phyloP scores from a whole-genome alignment of 2,329 filamentous ascomycete genomes.

The Sarocladium oryzae region DNA sequence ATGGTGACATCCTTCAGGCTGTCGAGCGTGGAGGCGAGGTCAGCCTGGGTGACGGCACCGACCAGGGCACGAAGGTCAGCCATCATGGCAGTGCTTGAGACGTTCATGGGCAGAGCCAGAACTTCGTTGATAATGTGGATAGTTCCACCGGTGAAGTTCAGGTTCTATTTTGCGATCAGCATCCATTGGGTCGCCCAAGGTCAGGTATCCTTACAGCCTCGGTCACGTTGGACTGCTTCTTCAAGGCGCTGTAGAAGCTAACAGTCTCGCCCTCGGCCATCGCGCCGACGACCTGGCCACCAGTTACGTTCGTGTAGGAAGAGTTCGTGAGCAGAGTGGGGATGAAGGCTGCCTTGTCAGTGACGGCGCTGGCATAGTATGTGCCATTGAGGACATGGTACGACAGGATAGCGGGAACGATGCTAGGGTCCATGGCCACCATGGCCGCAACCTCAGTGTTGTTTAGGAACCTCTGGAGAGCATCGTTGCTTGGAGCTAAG shows the following conservation, averaged over 20 bases:
- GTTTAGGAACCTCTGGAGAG: slow-evolving; percentile 43
- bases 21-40: slow-evolving; percentile 24
- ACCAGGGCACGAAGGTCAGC: slow-evolving; percentile 36
- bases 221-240: slow-evolving; percentile 30
- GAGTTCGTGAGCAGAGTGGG: slow-evolving; percentile 36
- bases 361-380: slow-evolving; percentile 26
- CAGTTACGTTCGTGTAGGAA: slow-evolving; percentile 34
- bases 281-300: slow-evolving; percentile 36
- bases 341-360: slow-evolving; percentile 26
- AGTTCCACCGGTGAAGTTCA: slow-evolving; percentile 37
- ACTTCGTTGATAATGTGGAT: slow-evolving; percentile 44
- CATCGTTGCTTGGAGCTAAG: slow-evolving; percentile 49
- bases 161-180: slow-evolving; percentile 22
- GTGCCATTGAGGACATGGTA: slow-evolving; percentile 53
- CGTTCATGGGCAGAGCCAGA: slow-evolving; percentile 27
- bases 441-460: slow-evolving; percentile 34
- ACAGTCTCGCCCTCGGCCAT: slow-evolving; percentile 36
- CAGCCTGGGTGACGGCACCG: slow-evolving; percentile 35
- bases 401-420: slow-evolving; percentile 39
- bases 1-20: slow-evolving; percentile 22
- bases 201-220: slow-evolving; percentile 21
- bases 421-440: slow-evolving; percentile 28
- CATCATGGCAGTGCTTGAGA: slow-evolving; percentile 10
- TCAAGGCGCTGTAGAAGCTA: slow-evolving; percentile 37
- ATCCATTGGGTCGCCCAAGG: too few species aligned